These are phyloP conservation scores for Salix exigua DNA, from an alignment of 345 rosid species.

Conservation along the genomic window DNA sequence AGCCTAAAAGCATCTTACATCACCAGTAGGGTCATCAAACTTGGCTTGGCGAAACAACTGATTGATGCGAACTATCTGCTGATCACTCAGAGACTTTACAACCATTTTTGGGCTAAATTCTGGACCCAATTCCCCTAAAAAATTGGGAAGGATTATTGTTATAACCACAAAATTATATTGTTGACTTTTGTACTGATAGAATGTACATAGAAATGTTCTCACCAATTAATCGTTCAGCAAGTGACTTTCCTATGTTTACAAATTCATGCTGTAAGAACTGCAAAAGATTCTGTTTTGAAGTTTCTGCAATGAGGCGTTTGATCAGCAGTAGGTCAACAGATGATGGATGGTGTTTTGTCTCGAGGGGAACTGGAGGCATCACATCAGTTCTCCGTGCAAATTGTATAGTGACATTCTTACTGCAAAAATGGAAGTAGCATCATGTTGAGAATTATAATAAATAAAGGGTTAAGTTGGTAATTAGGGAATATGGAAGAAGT, in stretches of 20 bases:
- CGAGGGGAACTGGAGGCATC: conserved; percentile 90
- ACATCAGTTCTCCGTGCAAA: conserved; percentile 90
- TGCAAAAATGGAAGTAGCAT: conserved; percentile 24
- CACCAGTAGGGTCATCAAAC: conserved; percentile 94
- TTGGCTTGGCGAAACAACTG: conserved; percentile 98
- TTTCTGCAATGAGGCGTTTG: conserved; percentile 84
- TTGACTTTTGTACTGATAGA: background rate
- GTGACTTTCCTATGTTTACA: conserved; percentile 75
- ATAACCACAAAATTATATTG: background rate
- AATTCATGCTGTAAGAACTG: conserved; percentile 97
- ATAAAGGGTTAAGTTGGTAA: too few relatives aligned
- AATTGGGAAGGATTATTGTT: conserved; percentile 1
- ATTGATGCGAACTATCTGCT: conserved; percentile 94
- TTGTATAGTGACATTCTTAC: conserved; percentile 76
- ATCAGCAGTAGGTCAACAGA: conserved; percentile 90
- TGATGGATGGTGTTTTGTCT: conserved; percentile 97
- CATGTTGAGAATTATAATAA: too few relatives aligned
- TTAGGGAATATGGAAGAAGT: too few relatives aligned
- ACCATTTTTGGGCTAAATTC: conserved; percentile 76
- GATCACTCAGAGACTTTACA: conserved; percentile 75
- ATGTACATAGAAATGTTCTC: conserved; percentile 1
- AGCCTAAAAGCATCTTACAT: conserved; percentile 51
- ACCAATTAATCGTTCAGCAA: conserved; percentile 84
- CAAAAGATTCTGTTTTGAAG: conserved; percentile 73
- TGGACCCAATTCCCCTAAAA: conserved; percentile 92